Conservation (phyloP, 2,329 filamentous ascomycete genomes). For the Parafenestella ontariensis region DNA sequence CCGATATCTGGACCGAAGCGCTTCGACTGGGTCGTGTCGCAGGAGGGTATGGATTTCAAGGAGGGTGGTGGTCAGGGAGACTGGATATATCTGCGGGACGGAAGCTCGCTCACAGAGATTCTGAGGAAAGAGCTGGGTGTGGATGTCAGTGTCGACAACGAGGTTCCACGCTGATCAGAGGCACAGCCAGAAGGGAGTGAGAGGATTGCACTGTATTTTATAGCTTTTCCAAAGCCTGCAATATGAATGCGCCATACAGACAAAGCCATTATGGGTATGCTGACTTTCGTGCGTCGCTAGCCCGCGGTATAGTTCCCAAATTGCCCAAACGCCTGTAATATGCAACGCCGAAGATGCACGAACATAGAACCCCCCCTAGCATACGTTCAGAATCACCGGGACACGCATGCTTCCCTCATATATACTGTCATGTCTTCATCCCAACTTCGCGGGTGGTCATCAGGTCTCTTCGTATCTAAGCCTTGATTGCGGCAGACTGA, state of each 20-base stretch:
- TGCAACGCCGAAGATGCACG: constrained; percentile 18
- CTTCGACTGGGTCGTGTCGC: constrained; percentile 83
- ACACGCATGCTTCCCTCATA: neutral
- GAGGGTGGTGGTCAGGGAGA: constrained; percentile 75
- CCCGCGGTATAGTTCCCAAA: constrained; percentile 5
- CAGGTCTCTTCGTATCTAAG: constrained; percentile 14
- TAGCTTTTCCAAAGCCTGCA: neutral
- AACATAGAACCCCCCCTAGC: neutral
- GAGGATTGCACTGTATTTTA: neutral
- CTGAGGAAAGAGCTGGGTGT: constrained; percentile 79
- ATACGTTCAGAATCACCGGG: neutral
- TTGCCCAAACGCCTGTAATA: constrained; percentile 20
- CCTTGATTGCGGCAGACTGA: constrained; percentile 33
- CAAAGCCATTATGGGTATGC: neutral
- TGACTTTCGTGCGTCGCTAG: neutral
- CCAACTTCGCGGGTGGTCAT: neutral
- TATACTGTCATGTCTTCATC: neutral
- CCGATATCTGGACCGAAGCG: constrained; percentile 91
- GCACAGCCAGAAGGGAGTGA: neutral
- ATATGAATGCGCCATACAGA: neutral
- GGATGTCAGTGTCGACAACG: constrained; percentile 50
- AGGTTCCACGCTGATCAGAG: constrained; percentile 34
- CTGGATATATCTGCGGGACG: constrained; percentile 90
- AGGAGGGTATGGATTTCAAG: constrained; percentile 79
- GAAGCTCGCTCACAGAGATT: constrained; percentile 74